These are phyloP conservation scores for Oxalis stricta DNA, from an alignment of 441 rosid genomes.

Conservation along the genomic window DNA sequence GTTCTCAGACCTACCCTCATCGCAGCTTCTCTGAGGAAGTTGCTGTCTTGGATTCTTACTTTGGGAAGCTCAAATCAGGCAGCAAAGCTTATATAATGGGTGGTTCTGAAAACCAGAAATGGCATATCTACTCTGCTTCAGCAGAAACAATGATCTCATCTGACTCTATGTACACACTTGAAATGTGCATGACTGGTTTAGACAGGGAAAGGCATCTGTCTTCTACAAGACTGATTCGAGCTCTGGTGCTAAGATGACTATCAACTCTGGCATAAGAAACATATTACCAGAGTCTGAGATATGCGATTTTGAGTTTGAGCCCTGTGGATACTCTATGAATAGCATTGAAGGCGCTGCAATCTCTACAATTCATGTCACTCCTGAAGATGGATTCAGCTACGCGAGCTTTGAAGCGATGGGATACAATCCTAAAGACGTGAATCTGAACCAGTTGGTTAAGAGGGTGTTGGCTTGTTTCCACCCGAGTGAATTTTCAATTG, in stretches of 20 bases:
- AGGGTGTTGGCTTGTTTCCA: constrained; percentile 53
- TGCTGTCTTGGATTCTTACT: constrained; percentile 41
- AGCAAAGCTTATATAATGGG: constrained; percentile 62
- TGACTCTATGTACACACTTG: constrained; percentile 43
- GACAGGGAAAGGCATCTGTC: constrained; percentile 41
- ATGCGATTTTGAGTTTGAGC: constrained; percentile 67
- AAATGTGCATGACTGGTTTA: constrained; percentile 82
- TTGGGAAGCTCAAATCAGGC: constrained; percentile 39
- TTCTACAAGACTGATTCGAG: constrained; percentile 38
- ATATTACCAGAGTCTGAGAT: constrained; percentile 54
- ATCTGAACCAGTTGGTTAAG: constrained; percentile 29
- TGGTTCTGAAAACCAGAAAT: constrained; percentile 30
- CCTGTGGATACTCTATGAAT: constrained; percentile 88
- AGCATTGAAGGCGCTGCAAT: constrained; percentile 52
- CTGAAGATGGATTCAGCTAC: constrained; percentile 74
- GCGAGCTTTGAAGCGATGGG: constrained; percentile 77
- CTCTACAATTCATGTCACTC: constrained; percentile 72
- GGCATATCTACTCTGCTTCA: constrained; percentile 74
- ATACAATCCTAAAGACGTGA: constrained; percentile 26
- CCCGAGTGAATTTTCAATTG: constrained; percentile 50
- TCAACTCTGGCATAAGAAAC: constrained; percentile 55
- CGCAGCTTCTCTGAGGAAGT: constrained; percentile 71
- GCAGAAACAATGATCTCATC: constrained; percentile 17
- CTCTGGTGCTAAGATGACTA: constrained; percentile 47
- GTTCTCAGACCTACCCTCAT: constrained; percentile 63